These are phyloP conservation scores for Calamus simplicifolius DNA, from an alignment of 176 grass and related monocot species.

Conservation along the genomic window DNA sequence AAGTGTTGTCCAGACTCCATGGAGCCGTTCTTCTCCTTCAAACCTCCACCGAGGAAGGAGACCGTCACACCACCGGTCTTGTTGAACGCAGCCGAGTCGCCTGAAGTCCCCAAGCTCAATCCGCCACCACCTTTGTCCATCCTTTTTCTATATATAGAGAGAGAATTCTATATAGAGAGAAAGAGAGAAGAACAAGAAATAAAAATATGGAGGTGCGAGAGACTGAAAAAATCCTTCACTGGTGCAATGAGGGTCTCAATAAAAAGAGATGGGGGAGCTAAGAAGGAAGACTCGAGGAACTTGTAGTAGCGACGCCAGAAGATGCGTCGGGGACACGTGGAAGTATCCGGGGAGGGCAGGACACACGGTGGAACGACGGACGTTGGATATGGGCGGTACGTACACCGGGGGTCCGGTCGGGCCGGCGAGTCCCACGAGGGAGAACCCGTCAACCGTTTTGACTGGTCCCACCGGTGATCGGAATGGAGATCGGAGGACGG, in stretches of 20 bases:
- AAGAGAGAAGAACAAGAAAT: background rate
- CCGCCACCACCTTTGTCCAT: constrained; percentile 13
- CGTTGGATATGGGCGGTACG: too few relatives aligned
- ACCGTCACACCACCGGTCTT: background rate
- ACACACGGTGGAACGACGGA: too few relatives aligned
- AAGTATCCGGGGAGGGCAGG: too few relatives aligned
- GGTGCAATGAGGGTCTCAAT: too few relatives aligned
- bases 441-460: constrained; percentile 37
- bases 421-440: constrained; percentile 43
- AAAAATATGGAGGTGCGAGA: constrained; percentile 1
- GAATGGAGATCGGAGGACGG: too few relatives aligned
- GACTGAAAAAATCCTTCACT: too few relatives aligned
- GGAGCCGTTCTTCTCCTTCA: background rate
- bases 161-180: too few relatives aligned
- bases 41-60: too few relatives aligned
- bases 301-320: too few relatives aligned
- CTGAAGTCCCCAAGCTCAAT: constrained; percentile 38
- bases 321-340: too few relatives aligned
- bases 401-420: constrained; percentile 25
- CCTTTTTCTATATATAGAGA: too few relatives aligned
- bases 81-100: constrained; percentile 23
- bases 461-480: constrained; percentile 5
- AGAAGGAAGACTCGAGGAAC: background rate
- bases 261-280: background rate
- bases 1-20: constrained; percentile 6